phyloP scores from a whole-genome alignment of 2,329 filamentous ascomycete species.

The Neobulgaria alba region DNA sequence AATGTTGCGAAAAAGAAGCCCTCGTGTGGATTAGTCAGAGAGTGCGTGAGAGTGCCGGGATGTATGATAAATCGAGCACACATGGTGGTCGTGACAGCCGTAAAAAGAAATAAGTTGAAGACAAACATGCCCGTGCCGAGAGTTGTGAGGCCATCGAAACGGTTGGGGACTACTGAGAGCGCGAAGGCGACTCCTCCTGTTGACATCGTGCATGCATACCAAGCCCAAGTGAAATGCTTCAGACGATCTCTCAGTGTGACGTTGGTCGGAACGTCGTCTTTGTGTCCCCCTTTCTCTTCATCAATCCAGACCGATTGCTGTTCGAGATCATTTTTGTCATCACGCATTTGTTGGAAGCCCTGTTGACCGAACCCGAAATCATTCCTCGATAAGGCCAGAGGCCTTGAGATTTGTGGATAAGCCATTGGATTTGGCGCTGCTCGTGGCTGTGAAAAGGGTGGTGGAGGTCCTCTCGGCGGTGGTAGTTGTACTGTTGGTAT shows the following conservation, averaged over 20 bases:
- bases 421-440: constrained; percentile 8
- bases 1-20: constrained; percentile 66
- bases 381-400: constrained; percentile 1
- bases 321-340: neutral
- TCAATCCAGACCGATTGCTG: neutral
- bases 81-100: constrained; percentile 45
- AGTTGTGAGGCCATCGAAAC: constrained; percentile 52
- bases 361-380: too few species aligned
- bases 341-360: too few species aligned
- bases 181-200: constrained; percentile 63
- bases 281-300: neutral
- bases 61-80: constrained; percentile 53
- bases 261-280: neutral
- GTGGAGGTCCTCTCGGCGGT: neutral
- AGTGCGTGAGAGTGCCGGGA: constrained; percentile 43
- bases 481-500: constrained; percentile 8
- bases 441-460: neutral
- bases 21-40: constrained; percentile 56
- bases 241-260: constrained; percentile 13
- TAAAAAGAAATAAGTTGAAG: constrained; percentile 58
- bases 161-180: constrained; percentile 53
- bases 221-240: constrained; percentile 30
- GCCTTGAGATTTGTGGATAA: constrained; percentile 9
- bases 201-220: constrained; percentile 70
- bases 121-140: constrained; percentile 64